Percentiles rank a stretch among this genome's conserved stretches.
These are phyloP conservation scores for Astragalus glycyphyllos DNA, from an alignment of 306 rosid genomes.

Conservation along the genomic window DNA sequence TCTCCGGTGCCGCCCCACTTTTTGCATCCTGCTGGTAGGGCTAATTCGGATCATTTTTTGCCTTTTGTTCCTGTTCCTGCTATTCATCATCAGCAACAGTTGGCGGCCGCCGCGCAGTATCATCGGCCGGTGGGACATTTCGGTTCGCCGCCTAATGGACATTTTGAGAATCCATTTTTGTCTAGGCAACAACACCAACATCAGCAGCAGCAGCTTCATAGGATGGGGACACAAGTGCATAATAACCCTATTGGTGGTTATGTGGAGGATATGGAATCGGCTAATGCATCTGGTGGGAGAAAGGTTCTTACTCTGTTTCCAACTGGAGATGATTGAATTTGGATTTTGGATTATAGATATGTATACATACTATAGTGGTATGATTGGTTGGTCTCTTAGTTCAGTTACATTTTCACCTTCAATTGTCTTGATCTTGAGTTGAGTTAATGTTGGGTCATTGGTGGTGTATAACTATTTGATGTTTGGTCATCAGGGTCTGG, in stretches of 20 bases:
- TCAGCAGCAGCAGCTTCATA: constrained; percentile 64
- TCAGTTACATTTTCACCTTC: constrained; percentile 37
- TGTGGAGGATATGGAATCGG: constrained; percentile 85
- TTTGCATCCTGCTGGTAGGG: constrained; percentile 67
- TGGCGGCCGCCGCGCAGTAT: constrained; percentile 59
- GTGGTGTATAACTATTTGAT: constrained; percentile 41
- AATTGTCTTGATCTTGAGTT: constrained; percentile 14
- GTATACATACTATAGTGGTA: constrained; percentile 9
- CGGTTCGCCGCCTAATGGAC: constrained; percentile 87
- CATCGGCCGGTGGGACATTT: constrained; percentile 86
- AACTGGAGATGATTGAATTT: constrained; percentile 83
- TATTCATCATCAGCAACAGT: constrained; percentile 82
- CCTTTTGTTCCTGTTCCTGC: constrained; percentile 89
- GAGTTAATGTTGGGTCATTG: constrained; percentile 32
- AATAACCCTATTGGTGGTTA: constrained; percentile 57
- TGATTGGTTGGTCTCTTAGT: constrained; percentile 17
- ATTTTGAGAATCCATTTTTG: constrained; percentile 82
- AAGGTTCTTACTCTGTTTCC: constrained; percentile 93
- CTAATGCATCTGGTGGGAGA: constrained; percentile 80
- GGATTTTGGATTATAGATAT: constrained; percentile 1
- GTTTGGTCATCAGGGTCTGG: constrained; percentile 45
- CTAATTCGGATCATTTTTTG: constrained; percentile 83
- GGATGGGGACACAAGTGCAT: constrained; percentile 79
- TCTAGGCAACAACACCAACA: constrained; percentile 78
- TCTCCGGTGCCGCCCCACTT: constrained; percentile 91